phyloP scores from a whole-genome alignment of 306 rosid genomes.

The Cyclanthera cordifolia region DNA sequence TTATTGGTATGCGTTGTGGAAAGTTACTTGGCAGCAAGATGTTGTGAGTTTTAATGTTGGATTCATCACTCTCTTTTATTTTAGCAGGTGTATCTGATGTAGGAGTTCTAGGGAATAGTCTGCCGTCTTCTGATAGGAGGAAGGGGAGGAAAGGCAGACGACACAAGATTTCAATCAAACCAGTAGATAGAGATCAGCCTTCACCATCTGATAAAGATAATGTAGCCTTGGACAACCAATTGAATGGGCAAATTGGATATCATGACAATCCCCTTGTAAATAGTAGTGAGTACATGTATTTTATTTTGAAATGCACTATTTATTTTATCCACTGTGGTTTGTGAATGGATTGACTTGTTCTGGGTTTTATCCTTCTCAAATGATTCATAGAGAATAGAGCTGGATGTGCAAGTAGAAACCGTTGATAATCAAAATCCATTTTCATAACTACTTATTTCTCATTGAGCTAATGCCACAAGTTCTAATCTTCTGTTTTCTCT shows the following conservation, averaged over 20 bases:
- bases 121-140: slow-evolving; percentile 43
- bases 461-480: not conserved
- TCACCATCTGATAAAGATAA: slow-evolving; percentile 31
- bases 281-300: slow-evolving; percentile 30
- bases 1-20: slow-evolving; percentile 23
- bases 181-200: slow-evolving; percentile 38
- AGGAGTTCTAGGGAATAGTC: slow-evolving; percentile 43
- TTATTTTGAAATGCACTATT: not conserved
- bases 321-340: not conserved
- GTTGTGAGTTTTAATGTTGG: not conserved
- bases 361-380: not conserved
- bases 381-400: not conserved
- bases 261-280: slow-evolving; percentile 28
- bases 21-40: slow-evolving; percentile 16
- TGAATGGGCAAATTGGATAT: slow-evolving; percentile 8
- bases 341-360: slow-evolving; percentile 9
- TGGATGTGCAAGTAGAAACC: not conserved
- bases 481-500: not conserved
- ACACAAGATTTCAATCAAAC: slow-evolving; percentile 45
- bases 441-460: not conserved
- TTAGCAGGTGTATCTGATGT: slow-evolving; percentile 46
- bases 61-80: slow-evolving; percentile 18
- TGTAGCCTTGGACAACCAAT: not conserved
- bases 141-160: slow-evolving; percentile 55
- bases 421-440: not conserved